Percentiles rank a stretch among this genome's conserved stretches.
phyloP scores from a whole-genome alignment of 208 protist genomes.

The Crithidia acanthocephali region DNA sequence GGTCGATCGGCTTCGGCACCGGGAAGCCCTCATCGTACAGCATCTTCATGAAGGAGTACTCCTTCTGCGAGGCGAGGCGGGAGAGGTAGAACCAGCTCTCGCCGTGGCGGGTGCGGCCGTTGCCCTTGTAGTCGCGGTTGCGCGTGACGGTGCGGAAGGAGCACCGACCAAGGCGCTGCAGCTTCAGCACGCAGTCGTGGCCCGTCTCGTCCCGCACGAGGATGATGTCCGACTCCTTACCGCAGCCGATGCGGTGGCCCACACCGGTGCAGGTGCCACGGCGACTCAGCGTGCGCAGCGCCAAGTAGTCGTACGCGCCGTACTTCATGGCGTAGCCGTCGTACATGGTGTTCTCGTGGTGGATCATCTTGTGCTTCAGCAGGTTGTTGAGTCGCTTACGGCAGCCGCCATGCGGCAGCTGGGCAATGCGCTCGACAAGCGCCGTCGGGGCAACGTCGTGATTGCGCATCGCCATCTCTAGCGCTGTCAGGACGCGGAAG shows the following conservation, averaged over 20 bases:
- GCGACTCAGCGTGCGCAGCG: conserved; percentile 95
- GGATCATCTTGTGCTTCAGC: conserved; percentile 95
- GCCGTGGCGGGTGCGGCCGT: conserved; percentile 75
- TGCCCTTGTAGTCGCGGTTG: conserved; percentile 97
- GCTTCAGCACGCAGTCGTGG: conserved; percentile 92
- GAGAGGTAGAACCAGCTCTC: conserved; percentile 99
- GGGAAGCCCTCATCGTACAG: conserved; percentile 97
- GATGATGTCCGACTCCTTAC: conserved; percentile 99
- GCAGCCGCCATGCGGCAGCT: conserved; percentile 94
- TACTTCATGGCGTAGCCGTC: conserved; percentile 99
- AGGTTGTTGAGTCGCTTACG: conserved; percentile 91
- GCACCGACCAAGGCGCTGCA: conserved; percentile 97
- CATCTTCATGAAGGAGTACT: conserved; percentile 99
- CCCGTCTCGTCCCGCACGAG: conserved; percentile 87
- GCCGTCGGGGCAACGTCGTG: conserved; percentile 97
- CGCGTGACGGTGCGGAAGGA: conserved; percentile 97
- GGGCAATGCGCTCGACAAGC: conserved; percentile 96
- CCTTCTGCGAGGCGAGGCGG: conserved; percentile 97
- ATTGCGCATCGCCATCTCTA: conserved; percentile 99
- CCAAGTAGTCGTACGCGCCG: conserved; percentile 99
- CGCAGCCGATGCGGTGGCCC: conserved; percentile 98
- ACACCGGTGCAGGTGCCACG: conserved; percentile 91
- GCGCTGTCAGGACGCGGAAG: conserved; percentile 89
- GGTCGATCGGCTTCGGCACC: conserved; percentile 97
- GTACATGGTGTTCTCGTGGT: conserved; percentile 95